Conservation (phyloP, 805 yeast species). For the Metschnikowia drakensbergensis region DNA sequence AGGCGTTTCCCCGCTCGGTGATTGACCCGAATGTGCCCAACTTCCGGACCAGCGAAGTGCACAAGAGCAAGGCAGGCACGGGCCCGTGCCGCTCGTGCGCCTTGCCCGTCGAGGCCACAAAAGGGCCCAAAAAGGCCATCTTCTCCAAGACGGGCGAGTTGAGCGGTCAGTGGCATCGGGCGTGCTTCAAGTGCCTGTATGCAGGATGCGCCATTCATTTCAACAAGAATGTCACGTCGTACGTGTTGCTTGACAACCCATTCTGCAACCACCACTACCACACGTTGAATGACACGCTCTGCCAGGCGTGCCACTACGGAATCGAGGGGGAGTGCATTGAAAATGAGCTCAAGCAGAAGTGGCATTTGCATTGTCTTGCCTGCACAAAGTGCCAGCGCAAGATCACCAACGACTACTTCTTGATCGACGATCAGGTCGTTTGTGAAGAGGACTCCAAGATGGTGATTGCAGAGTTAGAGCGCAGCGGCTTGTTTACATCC, state of each 20-base stretch:
- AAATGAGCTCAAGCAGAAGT: slow-evolving; percentile 63
- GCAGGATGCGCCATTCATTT: slow-evolving; percentile 53
- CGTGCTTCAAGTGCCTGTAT: slow-evolving; percentile 70
- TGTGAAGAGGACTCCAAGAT: slow-evolving; percentile 48
- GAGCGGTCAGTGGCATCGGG: slow-evolving; percentile 91
- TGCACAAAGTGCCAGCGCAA: slow-evolving; percentile 57
- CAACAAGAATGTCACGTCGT: slow-evolving; percentile 60
- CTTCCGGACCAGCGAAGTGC: slow-evolving; percentile 12
- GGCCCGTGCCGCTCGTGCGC: slow-evolving; percentile 83
- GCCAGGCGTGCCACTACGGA: slow-evolving; percentile 66
- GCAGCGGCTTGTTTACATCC: slow-evolving; percentile 16
- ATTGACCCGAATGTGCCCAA: slow-evolving; percentile 12
- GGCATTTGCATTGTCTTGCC: slow-evolving; percentile 69
- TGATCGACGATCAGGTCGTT: slow-evolving; percentile 44
- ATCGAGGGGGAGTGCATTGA: slow-evolving; percentile 92
- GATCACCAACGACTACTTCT: slow-evolving; percentile 54
- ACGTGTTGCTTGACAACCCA: slow-evolving; percentile 75
- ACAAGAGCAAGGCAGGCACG: slow-evolving; percentile 50
- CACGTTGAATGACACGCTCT: slow-evolving; percentile 65
- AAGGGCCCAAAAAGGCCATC: slow-evolving; percentile 53
- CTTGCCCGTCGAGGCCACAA: slow-evolving; percentile 41
- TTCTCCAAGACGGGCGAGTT: slow-evolving; percentile 82
- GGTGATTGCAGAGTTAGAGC: slow-evolving; percentile 23
- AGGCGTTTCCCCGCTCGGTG: slow-evolving; percentile 19
- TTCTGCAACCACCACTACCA: slow-evolving; percentile 82